Evolutionary conservation across 768 basidiomycete species (phyloP), one percentile per base, ranked within the genome.

Genomic region (Porphyrellus cyaneotinctus): DNA sequence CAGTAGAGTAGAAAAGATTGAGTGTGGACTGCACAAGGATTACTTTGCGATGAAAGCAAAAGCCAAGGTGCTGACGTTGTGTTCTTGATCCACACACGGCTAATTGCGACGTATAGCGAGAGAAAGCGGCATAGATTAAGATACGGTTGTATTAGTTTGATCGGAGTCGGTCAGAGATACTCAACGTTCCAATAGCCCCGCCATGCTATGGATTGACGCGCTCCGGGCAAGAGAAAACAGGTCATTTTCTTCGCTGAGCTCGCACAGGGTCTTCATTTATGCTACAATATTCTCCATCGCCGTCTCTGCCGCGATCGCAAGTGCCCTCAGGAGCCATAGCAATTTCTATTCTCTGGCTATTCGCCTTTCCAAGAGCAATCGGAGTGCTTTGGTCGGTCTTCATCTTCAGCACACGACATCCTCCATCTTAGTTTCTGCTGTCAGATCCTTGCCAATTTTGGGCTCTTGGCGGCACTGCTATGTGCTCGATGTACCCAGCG

Each of bases 311-410:
- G 87, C 89, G 24, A 77, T 97, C 54, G 71, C 79, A 45, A 91
- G 88, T 70, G 93, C 93, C 12, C 78, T 93, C 64, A 80, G 84
- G 62, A 85, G 79, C 48, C 80, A 95, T 62, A 85, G 84, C 63
- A 97, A 94, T 74, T 97, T 97, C 73, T 99, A 95, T 68, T 87
- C 94, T 15, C 87, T 95, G 4, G 83, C 91, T 28, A 91, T 99
- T 3, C 88, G 86, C 64, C 80, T 99, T n/a, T 88, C 91, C 6
- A 89, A 88, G 73, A 95, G 91, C 65, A 92, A 85, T 64, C 84
- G 91, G n/a, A 93, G 91, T 60, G 83, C 95, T 49, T 74, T 99
- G 74, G 97, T 97, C 56, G 56, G 85, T 59, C 18, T 44, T 48
- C 18, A 43, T 28, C 31, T 18, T 20, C 39, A 43, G 33, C 33